Percentiles rank a stretch among this genome's conserved stretches.
These are phyloP conservation scores for Kokia cookei DNA, from an alignment of 441 rosid species.

Conservation along the genomic window DNA sequence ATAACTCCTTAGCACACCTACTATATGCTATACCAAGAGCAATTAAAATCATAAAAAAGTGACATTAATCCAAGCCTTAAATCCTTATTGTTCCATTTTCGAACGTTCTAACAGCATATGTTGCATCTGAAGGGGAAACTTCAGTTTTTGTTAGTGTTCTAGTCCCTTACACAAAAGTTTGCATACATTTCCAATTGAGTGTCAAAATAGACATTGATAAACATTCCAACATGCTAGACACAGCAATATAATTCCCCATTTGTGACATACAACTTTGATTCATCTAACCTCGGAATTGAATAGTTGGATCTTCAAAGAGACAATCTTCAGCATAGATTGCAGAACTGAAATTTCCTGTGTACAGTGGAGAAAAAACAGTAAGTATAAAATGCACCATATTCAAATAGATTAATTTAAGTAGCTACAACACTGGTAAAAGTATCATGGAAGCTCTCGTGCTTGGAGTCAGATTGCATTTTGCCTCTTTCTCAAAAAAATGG, in stretches of 20 bases:
- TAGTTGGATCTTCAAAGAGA: constrained; percentile 83
- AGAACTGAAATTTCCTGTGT: constrained; percentile 57
- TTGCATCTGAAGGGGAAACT: neutral
- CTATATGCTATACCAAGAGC: too few species aligned
- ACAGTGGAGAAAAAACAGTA: neutral
- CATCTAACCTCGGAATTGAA: constrained; percentile 62
- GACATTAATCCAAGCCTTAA: too few species aligned
- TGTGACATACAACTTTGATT: neutral
- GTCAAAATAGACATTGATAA: neutral
- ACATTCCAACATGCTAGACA: neutral
- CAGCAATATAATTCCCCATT: neutral
- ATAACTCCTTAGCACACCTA: too few species aligned
- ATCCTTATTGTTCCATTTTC: too few species aligned
- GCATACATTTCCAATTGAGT: neutral
- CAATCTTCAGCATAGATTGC: constrained; percentile 64
- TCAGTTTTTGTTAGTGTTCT: neutral
- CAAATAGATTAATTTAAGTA: neutral
- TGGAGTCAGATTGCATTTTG: too few species aligned
- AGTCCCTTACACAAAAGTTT: neutral
- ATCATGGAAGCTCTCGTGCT: too few species aligned
- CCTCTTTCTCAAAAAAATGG: too few species aligned
- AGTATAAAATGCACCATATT: neutral
- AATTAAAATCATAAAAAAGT: too few species aligned
- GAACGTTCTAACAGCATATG: too few species aligned
- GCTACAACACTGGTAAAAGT: neutral